Percentiles rank a stretch among this genome's conserved stretches.
Conservation (phyloP, 2,329 filamentous ascomycete genomes). For the Onygena corvina region DNA sequence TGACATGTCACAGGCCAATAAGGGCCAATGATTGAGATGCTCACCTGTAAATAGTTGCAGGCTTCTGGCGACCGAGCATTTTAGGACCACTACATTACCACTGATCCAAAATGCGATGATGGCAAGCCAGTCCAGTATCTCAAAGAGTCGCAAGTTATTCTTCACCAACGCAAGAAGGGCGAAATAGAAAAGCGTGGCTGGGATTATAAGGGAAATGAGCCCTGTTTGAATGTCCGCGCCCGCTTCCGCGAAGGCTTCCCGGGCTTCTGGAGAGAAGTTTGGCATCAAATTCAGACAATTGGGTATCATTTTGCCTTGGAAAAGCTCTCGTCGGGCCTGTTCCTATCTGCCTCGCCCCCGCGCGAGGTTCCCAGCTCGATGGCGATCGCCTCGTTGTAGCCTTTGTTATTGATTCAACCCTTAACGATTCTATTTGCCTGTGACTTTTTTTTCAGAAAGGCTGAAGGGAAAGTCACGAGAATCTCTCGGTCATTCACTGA, state of each 20-base stretch:
- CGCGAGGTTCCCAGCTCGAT: too few species aligned
- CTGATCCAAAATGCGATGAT: slow-evolving; percentile 11
- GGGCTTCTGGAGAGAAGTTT: slow-evolving; percentile 10
- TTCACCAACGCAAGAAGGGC: slow-evolving; percentile 15
- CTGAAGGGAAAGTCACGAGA: too few species aligned
- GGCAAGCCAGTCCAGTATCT: slow-evolving; percentile 11
- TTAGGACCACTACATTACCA: slow-evolving; percentile 22
- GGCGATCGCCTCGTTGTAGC: too few species aligned
- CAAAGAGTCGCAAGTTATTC: slow-evolving; percentile 10
- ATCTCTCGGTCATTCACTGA: too few species aligned
- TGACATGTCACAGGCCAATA: too few species aligned
- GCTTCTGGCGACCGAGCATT: slow-evolving; percentile 23
- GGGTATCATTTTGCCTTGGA: neutral
- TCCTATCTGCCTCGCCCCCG: too few species aligned
- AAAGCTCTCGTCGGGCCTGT: too few species aligned
- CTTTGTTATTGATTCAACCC: too few species aligned
- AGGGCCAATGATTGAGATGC: slow-evolving; percentile 7
- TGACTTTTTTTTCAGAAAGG: too few species aligned
- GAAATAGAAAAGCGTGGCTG: slow-evolving; percentile 15
- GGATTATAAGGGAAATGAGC: slow-evolving; percentile 13
- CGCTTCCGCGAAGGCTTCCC: slow-evolving; percentile 8
- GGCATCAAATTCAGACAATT: neutral
- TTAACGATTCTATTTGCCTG: too few species aligned
- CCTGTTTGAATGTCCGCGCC: slow-evolving; percentile 9
- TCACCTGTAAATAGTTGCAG: slow-evolving; percentile 28